Conservation (phyloP, 1,284 basidiomycete genomes). For the Cryptococcus sp. region DNA sequence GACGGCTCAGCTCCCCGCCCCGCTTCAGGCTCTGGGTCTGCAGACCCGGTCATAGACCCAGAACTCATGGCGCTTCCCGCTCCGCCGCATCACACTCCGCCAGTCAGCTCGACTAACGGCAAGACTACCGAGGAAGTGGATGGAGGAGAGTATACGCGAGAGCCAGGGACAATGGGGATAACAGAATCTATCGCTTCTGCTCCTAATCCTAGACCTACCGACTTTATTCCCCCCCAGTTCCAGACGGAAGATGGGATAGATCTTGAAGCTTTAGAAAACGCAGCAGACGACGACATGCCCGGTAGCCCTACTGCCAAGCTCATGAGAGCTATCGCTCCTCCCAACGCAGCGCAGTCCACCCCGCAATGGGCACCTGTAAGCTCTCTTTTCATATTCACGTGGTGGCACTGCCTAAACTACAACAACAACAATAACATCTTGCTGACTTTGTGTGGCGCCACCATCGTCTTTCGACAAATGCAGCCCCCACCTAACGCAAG, state of each 20-base stretch:
- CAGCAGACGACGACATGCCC: constrained; percentile 34
- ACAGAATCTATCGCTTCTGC: constrained; percentile 44
- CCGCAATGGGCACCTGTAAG: constrained; percentile 47
- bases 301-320: constrained; percentile 47
- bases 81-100: constrained; percentile 25
- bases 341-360: constrained; percentile 42
- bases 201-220: constrained; percentile 43
- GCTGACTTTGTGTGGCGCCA: constrained; percentile 22
- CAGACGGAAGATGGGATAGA: constrained; percentile 37
- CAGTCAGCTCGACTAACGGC: constrained; percentile 9
- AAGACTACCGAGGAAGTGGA: not conserved
- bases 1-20: no score
- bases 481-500: constrained; percentile 51
- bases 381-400: constrained; percentile 3
- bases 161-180: constrained; percentile 33
- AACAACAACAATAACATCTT: not conserved
- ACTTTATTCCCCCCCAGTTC: constrained; percentile 38
- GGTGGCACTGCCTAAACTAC: constrained; percentile 21
- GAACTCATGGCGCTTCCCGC: constrained; percentile 39
- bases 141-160: constrained; percentile 2
- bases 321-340: constrained; percentile 47
- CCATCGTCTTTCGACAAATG: constrained; percentile 6
- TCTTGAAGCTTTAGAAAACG: constrained; percentile 29
- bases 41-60: constrained; percentile 35
- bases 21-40: no score